Percentiles rank a stretch among this genome's conserved stretches.
These are phyloP conservation scores for Botryotinia convoluta DNA, from an alignment of 2,329 filamentous ascomycete species.

Conservation along the genomic window DNA sequence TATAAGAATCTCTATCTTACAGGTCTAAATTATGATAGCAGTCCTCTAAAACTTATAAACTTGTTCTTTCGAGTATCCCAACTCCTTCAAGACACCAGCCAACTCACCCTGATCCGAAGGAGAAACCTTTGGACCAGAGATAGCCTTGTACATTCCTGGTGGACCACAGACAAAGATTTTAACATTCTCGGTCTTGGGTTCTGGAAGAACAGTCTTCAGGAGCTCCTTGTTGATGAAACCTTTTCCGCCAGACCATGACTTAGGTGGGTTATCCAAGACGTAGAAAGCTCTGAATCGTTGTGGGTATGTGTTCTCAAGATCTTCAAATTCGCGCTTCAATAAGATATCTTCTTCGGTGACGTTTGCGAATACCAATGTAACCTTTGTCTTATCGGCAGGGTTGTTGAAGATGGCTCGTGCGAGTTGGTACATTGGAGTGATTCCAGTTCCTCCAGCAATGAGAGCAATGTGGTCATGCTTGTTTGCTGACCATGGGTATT, in stretches of 20 bases:
- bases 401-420: constrained; percentile 90
- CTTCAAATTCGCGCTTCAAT: constrained; percentile 77
- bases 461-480: constrained; percentile 88
- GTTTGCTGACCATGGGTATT: constrained; percentile 86
- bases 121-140: constrained; percentile 85
- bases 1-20: constrained; percentile 20
- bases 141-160: constrained; percentile 87
- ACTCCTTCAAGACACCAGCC: constrained; percentile 70
- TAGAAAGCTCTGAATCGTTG: constrained; percentile 96
- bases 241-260: constrained; percentile 72
- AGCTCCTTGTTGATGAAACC: constrained; percentile 88
- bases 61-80: constrained; percentile 83
- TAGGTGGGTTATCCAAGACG: constrained; percentile 78
- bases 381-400: constrained; percentile 94
- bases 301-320: constrained; percentile 92
- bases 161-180: constrained; percentile 97
- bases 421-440: constrained; percentile 98
- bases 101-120: constrained; percentile 95
- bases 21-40: not conserved
- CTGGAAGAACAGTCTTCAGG: constrained; percentile 89
- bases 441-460: constrained; percentile 92
- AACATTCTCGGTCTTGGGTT: constrained; percentile 87
- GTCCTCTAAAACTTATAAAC: constrained; percentile 85
- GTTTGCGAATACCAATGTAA: constrained; percentile 93
- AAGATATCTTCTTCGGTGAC: constrained; percentile 87